Conservation (phyloP, 192 early-diverging fungal genomes). For the Tieghemiomyces parasiticus region DNA sequence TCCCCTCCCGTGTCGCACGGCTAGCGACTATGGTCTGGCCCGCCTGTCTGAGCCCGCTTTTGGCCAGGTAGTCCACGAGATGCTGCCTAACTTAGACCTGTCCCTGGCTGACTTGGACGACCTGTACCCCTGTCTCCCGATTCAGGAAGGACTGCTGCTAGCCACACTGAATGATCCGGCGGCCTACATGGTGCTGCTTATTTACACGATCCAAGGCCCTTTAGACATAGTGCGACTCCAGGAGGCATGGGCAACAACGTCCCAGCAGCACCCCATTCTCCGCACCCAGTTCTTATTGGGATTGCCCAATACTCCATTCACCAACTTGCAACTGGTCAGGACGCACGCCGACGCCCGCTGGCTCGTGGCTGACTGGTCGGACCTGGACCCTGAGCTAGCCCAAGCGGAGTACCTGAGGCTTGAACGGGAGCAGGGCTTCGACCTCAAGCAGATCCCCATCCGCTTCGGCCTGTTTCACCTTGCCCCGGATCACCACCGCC, state of each 20-base stretch:
- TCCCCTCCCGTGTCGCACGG: neutral
- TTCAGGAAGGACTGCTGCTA: neutral
- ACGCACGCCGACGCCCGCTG: neutral
- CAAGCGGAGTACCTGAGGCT: neutral
- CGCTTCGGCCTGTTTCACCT: neutral
- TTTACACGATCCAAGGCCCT: neutral
- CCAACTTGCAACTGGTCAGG: neutral
- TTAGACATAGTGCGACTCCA: neutral
- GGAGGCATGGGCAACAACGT: neutral
- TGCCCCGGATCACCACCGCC: neutral
- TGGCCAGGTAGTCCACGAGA: neutral
- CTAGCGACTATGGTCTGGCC: neutral
- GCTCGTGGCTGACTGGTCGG: neutral
- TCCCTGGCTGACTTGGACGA: neutral
- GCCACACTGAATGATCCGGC: neutral
- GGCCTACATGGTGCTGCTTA: slow-evolving; percentile 2
- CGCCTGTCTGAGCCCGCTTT: neutral
- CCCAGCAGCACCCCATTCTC: slow-evolving; percentile 1
- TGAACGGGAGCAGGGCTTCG: neutral
- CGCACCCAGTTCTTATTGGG: neutral
- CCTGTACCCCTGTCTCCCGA: neutral
- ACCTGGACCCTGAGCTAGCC: neutral
- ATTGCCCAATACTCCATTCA: neutral
- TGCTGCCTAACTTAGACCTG: neutral
- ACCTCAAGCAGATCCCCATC: neutral